Evolutionary conservation across 805 yeast species (phyloP).

Genomic region (Candida mattraensis): DNA sequence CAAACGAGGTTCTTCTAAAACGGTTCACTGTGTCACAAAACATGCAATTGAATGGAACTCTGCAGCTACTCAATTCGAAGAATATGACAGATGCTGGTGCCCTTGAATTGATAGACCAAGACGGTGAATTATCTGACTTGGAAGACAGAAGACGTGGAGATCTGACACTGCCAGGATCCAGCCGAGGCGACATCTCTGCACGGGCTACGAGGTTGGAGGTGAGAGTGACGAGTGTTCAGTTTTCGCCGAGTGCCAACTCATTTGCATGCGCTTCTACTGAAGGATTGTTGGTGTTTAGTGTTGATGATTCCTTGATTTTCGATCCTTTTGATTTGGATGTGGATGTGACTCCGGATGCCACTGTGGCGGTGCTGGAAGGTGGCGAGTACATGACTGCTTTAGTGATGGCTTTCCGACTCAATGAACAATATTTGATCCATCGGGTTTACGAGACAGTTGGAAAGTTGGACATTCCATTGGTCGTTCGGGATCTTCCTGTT

Average conservation of each 20-base stretch:
- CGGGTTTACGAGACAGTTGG: conserved; percentile 75
- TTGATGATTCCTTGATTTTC: conserved; percentile 71
- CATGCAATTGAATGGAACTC: conserved; percentile 89
- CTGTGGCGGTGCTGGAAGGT: conserved; percentile 57
- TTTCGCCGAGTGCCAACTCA: conserved; percentile 86
- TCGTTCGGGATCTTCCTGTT: conserved; percentile 68
- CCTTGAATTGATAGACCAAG: conserved; percentile 74
- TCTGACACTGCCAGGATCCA: conserved; percentile 79
- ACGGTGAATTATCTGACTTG: conserved; percentile 81
- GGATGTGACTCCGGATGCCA: conserved; percentile 83
- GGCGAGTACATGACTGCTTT: conserved; percentile 72
- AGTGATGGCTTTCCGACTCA: conserved; percentile 91
- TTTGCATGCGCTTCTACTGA: conserved; percentile 97
- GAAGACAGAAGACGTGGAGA: conserved; percentile 65
- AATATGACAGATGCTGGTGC: conserved; percentile 89
- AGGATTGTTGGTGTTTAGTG: conserved; percentile 79
- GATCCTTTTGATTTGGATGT: conserved; percentile 95
- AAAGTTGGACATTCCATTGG: conserved; percentile 62
- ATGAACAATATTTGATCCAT: conserved; percentile 73
- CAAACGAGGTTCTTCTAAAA: conserved; percentile 80
- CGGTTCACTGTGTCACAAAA: conserved; percentile 84
- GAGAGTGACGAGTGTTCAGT: conserved; percentile 73
- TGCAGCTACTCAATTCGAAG: conserved; percentile 72
- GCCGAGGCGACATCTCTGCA: conserved; percentile 75
- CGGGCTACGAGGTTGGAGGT: conserved; percentile 78